Evolutionary conservation across 306 rosid genomes (phyloP), one percentile per base, ranked within the genome.

Genomic region (Trichosanthes cucumerina): DNA sequence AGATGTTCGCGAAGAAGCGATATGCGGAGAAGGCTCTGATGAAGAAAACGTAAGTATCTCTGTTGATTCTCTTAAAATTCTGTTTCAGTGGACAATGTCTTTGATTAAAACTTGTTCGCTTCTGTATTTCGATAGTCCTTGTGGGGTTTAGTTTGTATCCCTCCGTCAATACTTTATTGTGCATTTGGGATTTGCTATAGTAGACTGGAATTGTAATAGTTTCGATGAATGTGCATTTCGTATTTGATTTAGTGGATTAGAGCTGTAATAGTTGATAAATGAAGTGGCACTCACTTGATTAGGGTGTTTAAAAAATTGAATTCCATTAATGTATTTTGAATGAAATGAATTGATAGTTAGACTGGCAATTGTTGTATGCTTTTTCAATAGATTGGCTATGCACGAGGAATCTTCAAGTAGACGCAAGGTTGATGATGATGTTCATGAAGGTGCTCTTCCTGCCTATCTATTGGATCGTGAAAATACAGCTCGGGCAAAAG

Each of bases 361-460:
- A 73, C 18, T 14, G 23, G 12, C 33, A 50, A 50, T 50, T 14
- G 7, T 2, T 33, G 26, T 74, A 31, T 9, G 31, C 28, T 9
- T 54, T 65, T 15, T 77, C 71, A 60, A 83, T 86, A 94, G 98
- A 72, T 85, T 94, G 87, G 87, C 86, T 41, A 90, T 90, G 93
- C 98, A 94, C 56, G 98, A 92, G 80, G 97, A 94, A 80, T 92
- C 97, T 19, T 82, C 93, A 49, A 74, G 85, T n/a, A n/a, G n/a
- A n/a, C n/a, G n/a, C n/a, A n/a, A n/a, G n/a, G n/a, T n/a, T n/a
- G n/a, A n/a, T n/a, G n/a, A n/a, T n/a, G n/a, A n/a, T n/a, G n/a
- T n/a, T n/a, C n/a, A n/a, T n/a, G n/a, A n/a, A n/a, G n/a, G n/a
- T n/a, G n/a, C n/a, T n/a, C n/a, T n/a, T n/a, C n/a, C n/a, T n/a